Conservation (phyloP, 352 stramenopile genomes). For the Pythium angustatum region DNA sequence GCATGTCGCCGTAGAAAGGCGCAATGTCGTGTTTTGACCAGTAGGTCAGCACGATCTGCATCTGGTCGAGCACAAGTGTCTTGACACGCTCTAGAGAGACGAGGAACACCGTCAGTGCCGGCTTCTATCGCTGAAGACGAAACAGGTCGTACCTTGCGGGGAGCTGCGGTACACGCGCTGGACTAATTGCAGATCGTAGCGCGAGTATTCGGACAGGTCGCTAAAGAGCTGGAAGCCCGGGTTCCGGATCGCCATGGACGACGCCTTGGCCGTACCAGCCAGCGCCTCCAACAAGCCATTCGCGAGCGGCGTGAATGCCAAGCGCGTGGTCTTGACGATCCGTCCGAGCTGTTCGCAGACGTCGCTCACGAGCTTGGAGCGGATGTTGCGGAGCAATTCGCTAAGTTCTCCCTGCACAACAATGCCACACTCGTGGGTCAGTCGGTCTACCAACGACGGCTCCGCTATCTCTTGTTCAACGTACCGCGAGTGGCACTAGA, state of each 20-base stretch:
- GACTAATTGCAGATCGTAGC: slow-evolving; percentile 60
- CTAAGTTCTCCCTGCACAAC: slow-evolving; percentile 38
- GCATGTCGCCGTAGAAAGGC: slow-evolving; percentile 45
- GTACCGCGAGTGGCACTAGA: slow-evolving; percentile 52
- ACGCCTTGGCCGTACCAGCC: slow-evolving; percentile 49
- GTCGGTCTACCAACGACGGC: too few species aligned
- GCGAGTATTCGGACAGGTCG: slow-evolving; percentile 54
- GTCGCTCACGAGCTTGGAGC: slow-evolving; percentile 56
- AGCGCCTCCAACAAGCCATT: slow-evolving; percentile 58
- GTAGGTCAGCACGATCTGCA: slow-evolving; percentile 53
- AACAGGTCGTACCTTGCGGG: slow-evolving; percentile 37
- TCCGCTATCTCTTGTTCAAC: too few species aligned
- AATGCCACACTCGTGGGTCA: too few species aligned
- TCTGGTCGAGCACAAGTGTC: slow-evolving; percentile 55
- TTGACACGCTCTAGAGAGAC: slow-evolving; percentile 47
- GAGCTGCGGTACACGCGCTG: slow-evolving; percentile 44
- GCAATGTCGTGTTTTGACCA: slow-evolving; percentile 54
- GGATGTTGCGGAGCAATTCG: slow-evolving; percentile 42
- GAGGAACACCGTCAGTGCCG: background rate
- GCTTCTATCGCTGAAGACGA: too few species aligned
- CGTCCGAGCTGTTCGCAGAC: slow-evolving; percentile 47
- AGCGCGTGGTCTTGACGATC: slow-evolving; percentile 46
- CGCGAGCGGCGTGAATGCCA: slow-evolving; percentile 54
- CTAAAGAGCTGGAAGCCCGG: slow-evolving; percentile 52
- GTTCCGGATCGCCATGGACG: slow-evolving; percentile 50